Evolutionary conservation across 306 rosid genomes (phyloP), one percentile per base, ranked within the genome.

Genomic region (Cucurbita pepo): DNA sequence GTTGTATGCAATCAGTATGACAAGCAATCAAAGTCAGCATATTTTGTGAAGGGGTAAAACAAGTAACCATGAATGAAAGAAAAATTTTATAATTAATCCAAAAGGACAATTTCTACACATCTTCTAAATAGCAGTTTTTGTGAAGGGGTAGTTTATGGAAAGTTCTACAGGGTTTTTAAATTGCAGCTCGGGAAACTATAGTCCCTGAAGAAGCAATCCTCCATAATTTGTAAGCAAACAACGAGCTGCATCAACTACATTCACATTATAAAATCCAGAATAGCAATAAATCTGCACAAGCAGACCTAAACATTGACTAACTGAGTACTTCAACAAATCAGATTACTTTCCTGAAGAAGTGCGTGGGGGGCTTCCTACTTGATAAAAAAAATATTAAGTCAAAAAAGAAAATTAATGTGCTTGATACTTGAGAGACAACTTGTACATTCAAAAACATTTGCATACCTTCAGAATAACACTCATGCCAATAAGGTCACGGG

Each of bases 401-500:
- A 67, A 40, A 14, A 11, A 45, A 34, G 21, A 25, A 34, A 67
- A 7, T 12, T 12, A 6, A 67, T 12, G 41, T 47, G 72, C 47
- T 44, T 21, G 40, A 9, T 47, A 56, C 47, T 44, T 21, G 40
- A 9, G 56, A 47, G 72, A 45, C 2, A 66, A 45, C 12, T 66
- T 19, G 3, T 66, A 66, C 38, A 18, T 45, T 56, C 54, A 43
- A 44, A 58, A 58, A 57, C 25, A 58, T 21, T 41, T 47, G 70
- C 86, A 52, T 73, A 90, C 98, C 98, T 91, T 94, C 67, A 89
- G 81, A 69, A 87, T 53, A 62, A 94, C 99, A 81, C 76, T 86
- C 95, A 94, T 87, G 78, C 99, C 99, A 34, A 90, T 81, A 75
- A 91, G 92, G 84, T 94, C 99, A 52, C 80, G 94, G 8, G 95